Conservation (phyloP, 192 early-diverging fungal species). For the Gigaspora rosea region DNA sequence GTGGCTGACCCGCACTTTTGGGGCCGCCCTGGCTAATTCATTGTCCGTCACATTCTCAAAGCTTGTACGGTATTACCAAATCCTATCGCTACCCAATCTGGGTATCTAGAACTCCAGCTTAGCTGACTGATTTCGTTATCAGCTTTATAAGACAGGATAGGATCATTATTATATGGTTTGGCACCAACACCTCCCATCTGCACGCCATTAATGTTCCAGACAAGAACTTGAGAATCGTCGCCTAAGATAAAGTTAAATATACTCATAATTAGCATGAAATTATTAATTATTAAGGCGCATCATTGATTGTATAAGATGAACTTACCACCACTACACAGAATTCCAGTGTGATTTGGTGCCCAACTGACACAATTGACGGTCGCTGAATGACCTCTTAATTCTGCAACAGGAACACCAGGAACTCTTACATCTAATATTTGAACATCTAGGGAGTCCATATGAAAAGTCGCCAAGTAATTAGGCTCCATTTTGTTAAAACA, state of each 20-base stretch:
- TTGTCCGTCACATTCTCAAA: slow-evolving; percentile 63
- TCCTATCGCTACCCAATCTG: slow-evolving; percentile 90
- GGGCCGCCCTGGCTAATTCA: too few relatives aligned
- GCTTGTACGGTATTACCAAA: slow-evolving; percentile 86
- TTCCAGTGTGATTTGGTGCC: slow-evolving; percentile 77
- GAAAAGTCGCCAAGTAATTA: slow-evolving; percentile 92
- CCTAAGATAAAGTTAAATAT: slow-evolving; percentile 48
- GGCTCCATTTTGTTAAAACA: slow-evolving; percentile 89
- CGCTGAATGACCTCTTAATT: slow-evolving; percentile 77
- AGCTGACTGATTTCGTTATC: slow-evolving; percentile 78
- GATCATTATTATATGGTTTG: slow-evolving; percentile 45
- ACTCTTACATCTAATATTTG: slow-evolving; percentile 90
- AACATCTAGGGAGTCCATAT: slow-evolving; percentile 78
- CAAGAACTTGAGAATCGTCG: slow-evolving; percentile 86
- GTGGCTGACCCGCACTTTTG: too few relatives aligned
- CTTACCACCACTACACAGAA: slow-evolving; percentile 85
- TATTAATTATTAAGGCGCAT: neutral
- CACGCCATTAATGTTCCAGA: slow-evolving; percentile 78
- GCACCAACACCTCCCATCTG: slow-evolving; percentile 34
- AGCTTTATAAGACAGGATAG: slow-evolving; percentile 77
- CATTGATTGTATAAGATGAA: neutral
- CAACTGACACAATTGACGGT: slow-evolving; percentile 85
- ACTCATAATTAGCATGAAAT: neutral
- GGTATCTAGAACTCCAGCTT: slow-evolving; percentile 73
- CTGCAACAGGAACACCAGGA: slow-evolving; percentile 82